These are phyloP conservation scores for Phymatotrichopsis omnivora DNA, from an alignment of 2,329 filamentous ascomycete genomes.

Conservation along the genomic window DNA sequence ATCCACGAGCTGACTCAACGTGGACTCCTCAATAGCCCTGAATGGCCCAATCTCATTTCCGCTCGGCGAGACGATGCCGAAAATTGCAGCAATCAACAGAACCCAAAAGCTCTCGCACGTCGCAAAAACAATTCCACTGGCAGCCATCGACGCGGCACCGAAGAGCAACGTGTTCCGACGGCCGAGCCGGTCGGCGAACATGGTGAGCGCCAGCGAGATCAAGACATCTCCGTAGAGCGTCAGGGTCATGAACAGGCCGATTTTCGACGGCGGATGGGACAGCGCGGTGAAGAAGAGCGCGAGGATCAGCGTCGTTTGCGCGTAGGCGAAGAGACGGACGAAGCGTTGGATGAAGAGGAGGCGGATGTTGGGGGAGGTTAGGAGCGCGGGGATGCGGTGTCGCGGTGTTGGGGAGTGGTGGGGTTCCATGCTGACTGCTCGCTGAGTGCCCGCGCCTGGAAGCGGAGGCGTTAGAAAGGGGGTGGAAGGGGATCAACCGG, in stretches of 20 bases:
- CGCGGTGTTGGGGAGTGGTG: too few species aligned
- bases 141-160: conserved; percentile 47
- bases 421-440: too few species aligned
- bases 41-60: conserved; percentile 57
- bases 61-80: conserved; percentile 53
- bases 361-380: conserved; percentile 43
- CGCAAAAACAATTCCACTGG: conserved; percentile 48
- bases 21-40: conserved; percentile 51
- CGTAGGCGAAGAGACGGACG: conserved; percentile 54
- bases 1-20: conserved; percentile 47
- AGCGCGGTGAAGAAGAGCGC: conserved; percentile 47
- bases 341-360: conserved; percentile 50
- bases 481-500: too few species aligned
- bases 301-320: conserved; percentile 47
- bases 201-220: conserved; percentile 50
- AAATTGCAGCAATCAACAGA: conserved; percentile 46
- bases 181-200: conserved; percentile 50
- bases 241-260: conserved; percentile 56
- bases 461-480: too few species aligned
- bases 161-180: conserved; percentile 45
- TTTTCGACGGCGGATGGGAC: conserved; percentile 42
- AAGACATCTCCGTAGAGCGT: conserved; percentile 51
- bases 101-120: conserved; percentile 47
- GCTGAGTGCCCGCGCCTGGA: too few species aligned
- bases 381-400: too few species aligned